Evolutionary conservation across 257 asterid species (phyloP), one percentile per base, ranked within the genome.

Genomic region (Handroanthus guayacan): DNA sequence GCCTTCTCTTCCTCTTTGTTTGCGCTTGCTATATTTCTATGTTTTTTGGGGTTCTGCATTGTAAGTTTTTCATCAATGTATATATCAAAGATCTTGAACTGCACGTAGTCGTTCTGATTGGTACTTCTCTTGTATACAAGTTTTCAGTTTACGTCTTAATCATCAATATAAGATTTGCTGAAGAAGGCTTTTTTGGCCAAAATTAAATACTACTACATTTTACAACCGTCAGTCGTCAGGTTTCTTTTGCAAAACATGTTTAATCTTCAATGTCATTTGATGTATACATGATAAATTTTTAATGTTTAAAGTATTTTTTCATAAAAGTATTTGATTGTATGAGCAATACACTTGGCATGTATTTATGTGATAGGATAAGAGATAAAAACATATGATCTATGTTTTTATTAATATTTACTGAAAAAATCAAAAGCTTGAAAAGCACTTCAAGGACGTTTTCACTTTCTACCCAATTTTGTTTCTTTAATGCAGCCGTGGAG

Each of bases 41-140:
- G 45, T 17, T 65, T 56, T 62, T 74, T 68, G 57, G 57, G 62
- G 61, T 65, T 70, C 47, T 36, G 47, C 17, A 51, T 18, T 62
- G 57, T 31, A 63, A 62, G 74, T 75, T 61, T 63, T 74, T 51
- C 78, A 18, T 75, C 60, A 48, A 38, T 86, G 94, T 89, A 88
- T 74, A 90, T 81, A 86, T 69, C 57, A 58, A 74, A 71, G 51
- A 78, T 74, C 69, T 50, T 82, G 62, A 72, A 74, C 72, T 75
- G 50, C 62, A 13, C 39, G 74, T 37, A 37, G 72, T 9, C 50
- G 58, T 36, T 73, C 76, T 60, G 8, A 54, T 48, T 36, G 52
- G 37, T 69, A 8, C 72, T 14, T 36, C 62, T 47, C 69, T 16
- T 68, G 85, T 67, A 78, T 74, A 75, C 79, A 73, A 74, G 52